phyloP scores from a whole-genome alignment of 768 basidiomycete genomes.

The Boletus fagicola region DNA sequence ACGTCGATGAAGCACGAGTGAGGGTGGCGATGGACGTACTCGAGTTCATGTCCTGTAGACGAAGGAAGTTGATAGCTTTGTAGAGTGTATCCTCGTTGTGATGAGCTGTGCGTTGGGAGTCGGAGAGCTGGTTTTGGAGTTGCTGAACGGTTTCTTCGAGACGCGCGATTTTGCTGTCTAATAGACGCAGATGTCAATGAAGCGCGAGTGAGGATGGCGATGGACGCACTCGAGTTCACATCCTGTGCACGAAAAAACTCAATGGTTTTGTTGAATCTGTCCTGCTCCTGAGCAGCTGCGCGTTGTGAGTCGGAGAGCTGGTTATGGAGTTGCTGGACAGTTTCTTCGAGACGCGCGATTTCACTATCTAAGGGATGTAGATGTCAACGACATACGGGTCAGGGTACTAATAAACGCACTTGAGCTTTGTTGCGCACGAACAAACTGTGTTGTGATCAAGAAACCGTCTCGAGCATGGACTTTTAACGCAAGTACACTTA shows the following conservation, averaged over 20 bases:
- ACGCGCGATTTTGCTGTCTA: not conserved
- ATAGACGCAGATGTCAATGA: not conserved
- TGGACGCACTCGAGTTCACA: not conserved
- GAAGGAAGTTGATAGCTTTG: not conserved
- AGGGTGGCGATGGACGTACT: not conserved
- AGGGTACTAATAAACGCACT: too few relatives aligned
- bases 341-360: too few relatives aligned
- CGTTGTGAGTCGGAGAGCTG: not conserved
- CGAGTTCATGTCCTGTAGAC: not conserved
- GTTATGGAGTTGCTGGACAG: not conserved
- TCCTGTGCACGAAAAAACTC: not conserved
- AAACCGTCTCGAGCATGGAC: too few relatives aligned
- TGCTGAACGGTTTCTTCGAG: not conserved
- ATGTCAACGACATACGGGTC: too few relatives aligned
- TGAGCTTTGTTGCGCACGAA: too few relatives aligned
- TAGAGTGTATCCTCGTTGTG: not conserved
- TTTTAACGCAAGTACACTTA: too few relatives aligned
- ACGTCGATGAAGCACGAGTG: not conserved
- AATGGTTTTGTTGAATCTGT: not conserved
- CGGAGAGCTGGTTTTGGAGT: not conserved
- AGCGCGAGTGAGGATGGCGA: not conserved
- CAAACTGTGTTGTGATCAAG: too few relatives aligned
- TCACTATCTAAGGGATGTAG: too few relatives aligned
- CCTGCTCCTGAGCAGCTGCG: not conserved
- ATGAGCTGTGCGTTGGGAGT: not conserved